These are phyloP conservation scores for Wickerhamiella lipophila DNA, from an alignment of 805 yeast genomes.

Conservation along the genomic window DNA sequence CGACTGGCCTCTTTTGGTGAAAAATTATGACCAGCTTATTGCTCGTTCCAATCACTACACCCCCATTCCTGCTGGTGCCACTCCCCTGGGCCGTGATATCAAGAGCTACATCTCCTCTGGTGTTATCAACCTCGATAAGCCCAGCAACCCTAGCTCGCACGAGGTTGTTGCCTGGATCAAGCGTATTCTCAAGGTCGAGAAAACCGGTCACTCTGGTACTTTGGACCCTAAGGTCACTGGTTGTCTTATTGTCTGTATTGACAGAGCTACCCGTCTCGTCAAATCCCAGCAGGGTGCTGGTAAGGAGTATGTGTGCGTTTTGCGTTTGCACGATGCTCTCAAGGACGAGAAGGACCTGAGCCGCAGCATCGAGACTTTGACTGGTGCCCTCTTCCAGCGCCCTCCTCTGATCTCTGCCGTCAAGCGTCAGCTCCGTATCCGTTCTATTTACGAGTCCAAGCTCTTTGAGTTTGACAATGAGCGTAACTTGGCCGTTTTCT, in stretches of 20 bases:
- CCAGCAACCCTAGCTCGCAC: constrained; percentile 96
- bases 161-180: constrained; percentile 99
- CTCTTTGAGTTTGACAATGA: constrained; percentile 93
- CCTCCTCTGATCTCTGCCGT: constrained; percentile 98
- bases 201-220: constrained; percentile 98
- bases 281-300: constrained; percentile 99
- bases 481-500: constrained; percentile 92
- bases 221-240: constrained; percentile 98
- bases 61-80: constrained; percentile 90
- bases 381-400: constrained; percentile 98
- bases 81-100: constrained; percentile 89
- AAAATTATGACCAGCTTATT: constrained; percentile 83
- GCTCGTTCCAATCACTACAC: constrained; percentile 97
- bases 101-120: constrained; percentile 85
- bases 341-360: constrained; percentile 82
- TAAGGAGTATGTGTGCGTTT: constrained; percentile 97
- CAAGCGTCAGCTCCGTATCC: constrained; percentile 95
- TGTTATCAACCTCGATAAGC: constrained; percentile 94
- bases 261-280: constrained; percentile 94
- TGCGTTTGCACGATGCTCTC: constrained; percentile 85
- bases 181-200: constrained; percentile 86
- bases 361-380: constrained; percentile 78
- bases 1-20: constrained; percentile 89
- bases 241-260: constrained; percentile 94
- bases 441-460: constrained; percentile 94